Evolutionary conservation across 805 yeast species (phyloP), one percentile per base, ranked within the genome.

Genomic region (Candida verbasci): DNA sequence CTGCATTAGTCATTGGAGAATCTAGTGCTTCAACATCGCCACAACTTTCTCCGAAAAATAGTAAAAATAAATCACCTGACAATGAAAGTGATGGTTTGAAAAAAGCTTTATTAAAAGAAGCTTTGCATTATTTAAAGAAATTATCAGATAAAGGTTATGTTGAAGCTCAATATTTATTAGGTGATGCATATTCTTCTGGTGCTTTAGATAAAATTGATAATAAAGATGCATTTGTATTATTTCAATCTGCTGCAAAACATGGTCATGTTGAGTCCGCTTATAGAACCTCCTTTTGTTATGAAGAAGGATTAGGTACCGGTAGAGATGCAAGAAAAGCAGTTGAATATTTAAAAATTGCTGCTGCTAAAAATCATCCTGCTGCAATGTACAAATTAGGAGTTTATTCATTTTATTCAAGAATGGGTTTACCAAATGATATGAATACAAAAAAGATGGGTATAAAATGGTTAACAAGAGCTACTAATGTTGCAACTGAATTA

Each of bases 321-420:
- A 74, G 93, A 48, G 97, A 93, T 57, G 81, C 95, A 0, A 74
- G 94, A 39, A 82, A 86, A 49, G 88, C 94, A 1, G 65, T 87
- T 6, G 94, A 86, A 47, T 87, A 81, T 55, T 64, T 87, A 40
- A 82, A 83, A 53, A 79, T 80, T 52, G 96, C 97, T 0, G 95
- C 97, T 0, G 74, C 88, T 22, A 82, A 84, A 55, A 87, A 86
- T 52, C 98, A 91, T 58, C 88, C 97, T 0, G 89, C 95, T n/a
- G 96, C 97, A 4, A 87, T 91, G 95, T 84, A 82, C 65, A 86
- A 89, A 55, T 68, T 88, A 45, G 98, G 97, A 3, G 70, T 86
- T 29, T 87, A 89, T 48, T 82, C 87, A 25, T 93, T 83, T 60
- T 77, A 87, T 52, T 79, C 86, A 4, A 71, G 82, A 42, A 81